These are phyloP conservation scores for Fusarium penzigii DNA, from an alignment of 2,329 filamentous ascomycete genomes.

Conservation along the genomic window DNA sequence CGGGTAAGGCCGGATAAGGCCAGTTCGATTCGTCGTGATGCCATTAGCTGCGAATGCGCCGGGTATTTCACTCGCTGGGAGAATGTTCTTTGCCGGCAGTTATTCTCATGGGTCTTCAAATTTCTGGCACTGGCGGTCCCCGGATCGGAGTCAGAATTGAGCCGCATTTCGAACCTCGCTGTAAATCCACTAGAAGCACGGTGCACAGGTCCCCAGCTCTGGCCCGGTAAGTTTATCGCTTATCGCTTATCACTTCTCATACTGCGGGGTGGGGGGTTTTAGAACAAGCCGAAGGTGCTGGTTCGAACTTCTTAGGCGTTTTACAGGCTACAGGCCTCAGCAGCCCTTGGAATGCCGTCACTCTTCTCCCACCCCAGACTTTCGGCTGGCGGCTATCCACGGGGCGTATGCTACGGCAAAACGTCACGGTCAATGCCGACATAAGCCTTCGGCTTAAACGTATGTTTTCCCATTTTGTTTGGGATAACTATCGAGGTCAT, in stretches of 20 bases:
- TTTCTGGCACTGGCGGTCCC: neutral
- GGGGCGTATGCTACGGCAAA: conserved; percentile 21
- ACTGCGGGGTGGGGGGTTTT: neutral
- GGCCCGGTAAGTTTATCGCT: neutral
- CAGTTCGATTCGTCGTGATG: conserved; percentile 35
- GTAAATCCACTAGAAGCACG: neutral
- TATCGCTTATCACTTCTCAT: neutral
- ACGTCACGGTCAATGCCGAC: conserved; percentile 29
- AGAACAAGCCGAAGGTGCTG: neutral
- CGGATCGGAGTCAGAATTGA: neutral
- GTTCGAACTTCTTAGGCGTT: neutral
- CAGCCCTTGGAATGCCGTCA: conserved; percentile 24
- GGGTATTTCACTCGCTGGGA: too few species aligned
- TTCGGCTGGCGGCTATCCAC: conserved; percentile 37
- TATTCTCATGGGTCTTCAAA: neutral
- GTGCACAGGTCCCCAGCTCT: neutral
- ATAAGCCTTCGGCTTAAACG: conserved; percentile 33
- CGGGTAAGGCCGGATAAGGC: conserved; percentile 31
- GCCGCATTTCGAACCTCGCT: neutral
- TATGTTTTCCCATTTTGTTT: conserved; percentile 13
- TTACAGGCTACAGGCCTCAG: too few species aligned
- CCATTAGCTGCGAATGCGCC: conserved; percentile 20
- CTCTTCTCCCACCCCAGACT: conserved; percentile 29
- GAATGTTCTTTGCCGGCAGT: neutral
- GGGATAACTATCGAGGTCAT: neutral